Evolutionary conservation across 345 rosid genomes (phyloP), one percentile per base, ranked within the genome.

Genomic region (Salix arbutifolia): DNA sequence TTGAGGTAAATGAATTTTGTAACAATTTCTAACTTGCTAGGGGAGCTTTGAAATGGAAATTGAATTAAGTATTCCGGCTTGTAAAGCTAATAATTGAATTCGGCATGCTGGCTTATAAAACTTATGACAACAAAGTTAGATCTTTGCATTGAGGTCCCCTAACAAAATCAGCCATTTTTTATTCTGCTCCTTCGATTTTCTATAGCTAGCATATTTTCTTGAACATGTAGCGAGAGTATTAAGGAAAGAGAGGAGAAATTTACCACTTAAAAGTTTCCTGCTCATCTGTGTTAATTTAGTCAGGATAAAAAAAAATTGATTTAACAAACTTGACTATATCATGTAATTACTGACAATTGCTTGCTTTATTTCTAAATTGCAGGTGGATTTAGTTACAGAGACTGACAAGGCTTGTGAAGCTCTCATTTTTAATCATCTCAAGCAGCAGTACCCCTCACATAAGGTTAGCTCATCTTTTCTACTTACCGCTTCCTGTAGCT

Each of bases 341-440:
- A 1, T 52, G n/a, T 72, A 28, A 37, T 53, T 71, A 5, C 23
- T 2, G 16, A 58, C 13, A 16, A 8, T 65, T 19, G 31, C 17
- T 50, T 48, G 38, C 6, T 72, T 71, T 6, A 53, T 37, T 25
- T 65, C 67, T 71, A 16, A 6, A 75, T 35, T 85, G 56, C 87
- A 96, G 98, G 98, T 93, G 69, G 97, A 93, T 87, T 85, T 96
- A 83, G 98, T 96, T 68, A 96, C 99, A 1, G 99, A 93, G 84
- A 96, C 99, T 79, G 99, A 93, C 75, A 96, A 96, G 86, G 86
- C 95, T 66, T 96, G 99, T 81, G 99, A 96, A 84, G 95, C 92
- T 61, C 90, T 93, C 61, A 88, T 96, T 67, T 93, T 96, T 88
- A 91, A 89, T 79, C 88, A 85, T 80, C 92, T 96, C 76, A 89